phyloP scores from a whole-genome alignment of 1,284 basidiomycete species.

The Puccinia coronata region DNA sequence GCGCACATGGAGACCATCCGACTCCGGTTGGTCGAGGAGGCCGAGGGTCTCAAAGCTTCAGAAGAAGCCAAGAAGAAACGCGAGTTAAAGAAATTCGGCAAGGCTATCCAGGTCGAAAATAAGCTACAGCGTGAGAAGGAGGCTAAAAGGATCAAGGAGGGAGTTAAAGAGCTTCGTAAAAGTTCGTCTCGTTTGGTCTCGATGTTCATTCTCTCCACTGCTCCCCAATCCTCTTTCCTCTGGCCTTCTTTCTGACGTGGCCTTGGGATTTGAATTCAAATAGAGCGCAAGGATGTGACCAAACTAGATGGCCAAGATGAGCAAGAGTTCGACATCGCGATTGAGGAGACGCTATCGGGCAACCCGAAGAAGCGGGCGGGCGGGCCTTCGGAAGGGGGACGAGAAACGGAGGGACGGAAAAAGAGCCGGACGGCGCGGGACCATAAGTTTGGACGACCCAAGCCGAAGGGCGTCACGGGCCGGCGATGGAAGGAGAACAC shows the following conservation, averaged over 20 bases:
- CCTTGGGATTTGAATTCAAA: background rate
- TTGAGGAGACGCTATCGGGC: conserved; percentile 42
- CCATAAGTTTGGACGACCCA: conserved; percentile 45
- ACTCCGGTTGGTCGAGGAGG: conserved; percentile 83
- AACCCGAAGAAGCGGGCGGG: conserved; percentile 29
- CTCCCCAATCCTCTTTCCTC: background rate
- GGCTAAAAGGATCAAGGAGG: conserved; percentile 46
- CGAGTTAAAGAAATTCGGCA: conserved; percentile 48
- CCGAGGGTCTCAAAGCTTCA: conserved; percentile 40
- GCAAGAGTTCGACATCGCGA: conserved; percentile 44
- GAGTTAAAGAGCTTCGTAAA: conserved; percentile 48
- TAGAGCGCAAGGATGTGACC: conserved; percentile 49
- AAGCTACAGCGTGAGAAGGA: conserved; percentile 40
- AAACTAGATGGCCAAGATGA: conserved; percentile 22
- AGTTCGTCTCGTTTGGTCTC: conserved; percentile 19
- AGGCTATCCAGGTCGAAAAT: conserved; percentile 49
- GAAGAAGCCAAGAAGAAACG: conserved; percentile 46
- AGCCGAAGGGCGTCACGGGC: conserved; percentile 47
- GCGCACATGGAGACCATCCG: conserved; percentile 97
- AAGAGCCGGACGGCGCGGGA: conserved; percentile 40
- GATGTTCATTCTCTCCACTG: background rate
- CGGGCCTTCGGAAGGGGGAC: background rate
- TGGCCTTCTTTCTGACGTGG: background rate
- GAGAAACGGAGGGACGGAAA: conserved; percentile 18
- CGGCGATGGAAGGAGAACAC: conserved; percentile 49